Conservation (phyloP, 306 rosid genomes). For the Luffa aegyptiaca region DNA sequence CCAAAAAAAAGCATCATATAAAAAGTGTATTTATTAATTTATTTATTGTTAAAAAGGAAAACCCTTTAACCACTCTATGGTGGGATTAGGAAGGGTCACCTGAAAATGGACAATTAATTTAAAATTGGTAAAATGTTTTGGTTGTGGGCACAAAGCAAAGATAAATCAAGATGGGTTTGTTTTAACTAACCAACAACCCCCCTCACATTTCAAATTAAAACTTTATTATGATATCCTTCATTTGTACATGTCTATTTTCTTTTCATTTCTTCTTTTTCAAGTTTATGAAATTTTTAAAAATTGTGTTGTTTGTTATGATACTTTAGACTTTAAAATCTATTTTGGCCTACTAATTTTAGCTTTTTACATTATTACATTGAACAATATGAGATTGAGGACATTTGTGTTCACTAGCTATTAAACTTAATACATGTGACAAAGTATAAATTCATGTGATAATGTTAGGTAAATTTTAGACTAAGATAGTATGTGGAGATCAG, state of each 20-base stretch:
- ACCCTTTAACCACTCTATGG: not conserved
- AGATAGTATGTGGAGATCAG: too few relatives aligned
- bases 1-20: too few relatives aligned
- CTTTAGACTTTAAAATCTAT: not conserved
- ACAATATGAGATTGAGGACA: not conserved
- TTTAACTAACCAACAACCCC: constrained; percentile 5
- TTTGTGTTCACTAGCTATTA: not conserved
- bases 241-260: not conserved
- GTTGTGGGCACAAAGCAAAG: not conserved
- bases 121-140: constrained; percentile 6
- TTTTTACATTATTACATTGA: not conserved
- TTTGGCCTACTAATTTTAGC: not conserved
- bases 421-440: too few relatives aligned
- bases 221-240: not conserved
- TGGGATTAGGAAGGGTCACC: constrained; percentile 1
- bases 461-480: too few relatives aligned
- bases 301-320: not conserved
- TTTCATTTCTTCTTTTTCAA: not conserved
- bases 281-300: not conserved
- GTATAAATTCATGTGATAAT: too few relatives aligned
- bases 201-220: not conserved
- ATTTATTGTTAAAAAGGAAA: not conserved
- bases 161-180: not conserved
- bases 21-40: not conserved
- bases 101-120: not conserved